Conservation (phyloP, 345 rosid species). For the Crucihimalaya himalaica region DNA sequence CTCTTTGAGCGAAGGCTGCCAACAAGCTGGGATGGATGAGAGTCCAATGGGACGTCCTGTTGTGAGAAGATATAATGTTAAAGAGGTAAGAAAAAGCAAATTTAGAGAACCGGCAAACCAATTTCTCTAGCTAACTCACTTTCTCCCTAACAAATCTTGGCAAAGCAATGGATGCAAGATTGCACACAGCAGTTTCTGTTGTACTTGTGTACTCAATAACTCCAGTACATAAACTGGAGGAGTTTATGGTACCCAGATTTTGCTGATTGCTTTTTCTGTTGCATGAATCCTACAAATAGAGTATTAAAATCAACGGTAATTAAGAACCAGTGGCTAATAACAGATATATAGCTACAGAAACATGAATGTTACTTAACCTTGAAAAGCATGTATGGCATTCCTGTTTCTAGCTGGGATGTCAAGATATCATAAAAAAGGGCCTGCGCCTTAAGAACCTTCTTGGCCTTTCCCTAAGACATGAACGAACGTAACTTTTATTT, state of each 20-base stretch:
- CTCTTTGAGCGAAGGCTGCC: not conserved
- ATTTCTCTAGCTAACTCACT: not conserved
- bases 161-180: slow-evolving; percentile 92
- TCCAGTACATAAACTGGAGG: not conserved
- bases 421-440: slow-evolving; percentile 85
- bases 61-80: not conserved
- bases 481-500: not conserved
- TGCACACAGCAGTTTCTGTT: slow-evolving; percentile 92
- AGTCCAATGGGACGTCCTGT: not conserved
- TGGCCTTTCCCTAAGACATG: slow-evolving; percentile 73
- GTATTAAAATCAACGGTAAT: too few relatives aligned
- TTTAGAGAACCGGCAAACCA: too few relatives aligned
- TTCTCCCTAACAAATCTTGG: slow-evolving; percentile 48
- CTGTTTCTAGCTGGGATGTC: slow-evolving; percentile 95
- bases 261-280: slow-evolving; percentile 94
- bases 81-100: not conserved
- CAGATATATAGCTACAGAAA: not conserved
- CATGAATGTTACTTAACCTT: slow-evolving; percentile 50
- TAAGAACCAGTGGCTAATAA: too few relatives aligned
- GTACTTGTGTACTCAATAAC: slow-evolving; percentile 90
- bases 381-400: slow-evolving; percentile 95
- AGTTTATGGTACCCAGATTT: slow-evolving; percentile 76
- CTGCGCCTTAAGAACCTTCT: slow-evolving; percentile 86
- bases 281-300: slow-evolving; percentile 66
- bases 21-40: not conserved